Evolutionary conservation across 768 basidiomycete genomes (phyloP).

Genomic region (Chiua virens): DNA sequence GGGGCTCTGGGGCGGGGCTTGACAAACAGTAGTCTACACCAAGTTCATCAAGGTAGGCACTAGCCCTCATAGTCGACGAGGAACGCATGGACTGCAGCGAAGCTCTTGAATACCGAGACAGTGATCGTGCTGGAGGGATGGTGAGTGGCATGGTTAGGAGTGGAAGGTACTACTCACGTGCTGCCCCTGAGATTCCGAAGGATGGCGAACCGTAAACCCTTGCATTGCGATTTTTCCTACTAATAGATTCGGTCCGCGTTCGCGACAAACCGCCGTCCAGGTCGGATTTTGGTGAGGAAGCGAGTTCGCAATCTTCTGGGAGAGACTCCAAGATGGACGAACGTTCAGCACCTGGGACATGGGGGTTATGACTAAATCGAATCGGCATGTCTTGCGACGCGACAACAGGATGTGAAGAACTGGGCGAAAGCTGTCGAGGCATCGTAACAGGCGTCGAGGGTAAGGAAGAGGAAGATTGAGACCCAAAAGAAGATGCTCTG

Average conservation of each 20-base stretch:
- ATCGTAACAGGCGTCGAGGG: constrained; percentile 21
- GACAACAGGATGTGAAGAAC: constrained; percentile 21
- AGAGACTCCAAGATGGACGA: constrained; percentile 42
- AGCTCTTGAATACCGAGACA: constrained; percentile 18
- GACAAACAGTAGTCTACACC: constrained; percentile 28
- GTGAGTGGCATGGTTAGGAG: not conserved
- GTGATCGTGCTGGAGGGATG: constrained; percentile 15
- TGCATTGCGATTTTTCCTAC: constrained; percentile 15
- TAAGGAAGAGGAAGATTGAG: constrained; percentile 26
- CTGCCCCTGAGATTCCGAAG: constrained; percentile 6
- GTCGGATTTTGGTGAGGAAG: constrained; percentile 16
- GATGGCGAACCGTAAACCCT: constrained; percentile 20
- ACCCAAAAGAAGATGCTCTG: constrained; percentile 25
- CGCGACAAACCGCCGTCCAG: constrained; percentile 7
- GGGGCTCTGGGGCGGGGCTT: constrained; percentile 18
- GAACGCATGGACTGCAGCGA: constrained; percentile 37
- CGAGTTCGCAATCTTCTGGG: constrained; percentile 50
- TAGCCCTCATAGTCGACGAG: constrained; percentile 16
- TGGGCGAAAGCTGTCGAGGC: constrained; percentile 16
- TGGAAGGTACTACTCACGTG: constrained; percentile 10
- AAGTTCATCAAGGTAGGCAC: constrained; percentile 32
- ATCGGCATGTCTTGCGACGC: constrained; percentile 23
- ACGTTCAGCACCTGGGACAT: constrained; percentile 14
- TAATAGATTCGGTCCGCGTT: constrained; percentile 17
- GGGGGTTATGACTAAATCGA: constrained; percentile 31